Base-by-base conservation (phyloP, 371 early-diverging fungal species). In the Fennellomyces sp. region DNA sequence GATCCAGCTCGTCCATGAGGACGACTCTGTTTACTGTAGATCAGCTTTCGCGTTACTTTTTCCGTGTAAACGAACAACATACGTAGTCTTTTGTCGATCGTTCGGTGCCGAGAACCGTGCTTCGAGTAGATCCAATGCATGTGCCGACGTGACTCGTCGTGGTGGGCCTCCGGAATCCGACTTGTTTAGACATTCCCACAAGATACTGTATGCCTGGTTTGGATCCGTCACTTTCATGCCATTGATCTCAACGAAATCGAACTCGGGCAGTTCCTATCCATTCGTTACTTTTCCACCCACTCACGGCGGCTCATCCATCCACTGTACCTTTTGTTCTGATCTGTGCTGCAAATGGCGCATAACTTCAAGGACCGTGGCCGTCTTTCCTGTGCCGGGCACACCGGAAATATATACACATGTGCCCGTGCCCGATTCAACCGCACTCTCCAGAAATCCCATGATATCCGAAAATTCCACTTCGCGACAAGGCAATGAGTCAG, bases 371-470 rank as follows among this genome's bases (percentile, higher is more conserved):
- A 98, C 93, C 0, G 98, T 97, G 0, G 97, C 98, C 0, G 99
- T 99, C 72, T 99, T 99, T 38, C 99, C 99, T 3, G 99, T 97
- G 1, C 99, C 99, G 0, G 97, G 97, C 0, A 97, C 95, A 3
- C 97, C 97, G n/a, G 96, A 68, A 83, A 62, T 81, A 90, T 91
- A 96, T 30, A 95, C 78, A 64, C 97, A 95, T 51, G 86, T 81
- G 30, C 96, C 95, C 3, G 80, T 82, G 26, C 88, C 86, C 58
- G 93, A 88, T 47, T 88, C 84, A 13, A 97, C 81, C 0, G 94
- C 91, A 30, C 75, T 76, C 60, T 88, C 83, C 3, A 97, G 64
- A 23, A 87, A 81, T 2, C 78, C 85, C 63, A 87, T 82, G 21
- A 97, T 88, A 33, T 87, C 83, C 19, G 80, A 80, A 80, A 92